phyloP scores from a whole-genome alignment of 169 alveolate genomes.

The Eimeria maxima region DNA sequence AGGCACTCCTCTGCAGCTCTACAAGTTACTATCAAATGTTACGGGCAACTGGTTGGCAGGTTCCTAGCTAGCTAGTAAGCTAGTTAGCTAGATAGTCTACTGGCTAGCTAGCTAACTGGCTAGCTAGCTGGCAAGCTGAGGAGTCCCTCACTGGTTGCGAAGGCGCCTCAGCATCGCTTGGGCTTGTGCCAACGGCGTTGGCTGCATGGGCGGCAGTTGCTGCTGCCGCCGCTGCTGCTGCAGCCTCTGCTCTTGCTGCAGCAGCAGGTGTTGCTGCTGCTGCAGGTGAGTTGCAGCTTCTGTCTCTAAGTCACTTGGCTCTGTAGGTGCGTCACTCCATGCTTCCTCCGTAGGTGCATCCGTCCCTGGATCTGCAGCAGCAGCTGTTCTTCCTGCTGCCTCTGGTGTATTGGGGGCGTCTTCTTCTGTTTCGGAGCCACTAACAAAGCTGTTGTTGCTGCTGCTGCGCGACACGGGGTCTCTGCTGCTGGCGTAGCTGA shows the following conservation, averaged over 20 bases:
- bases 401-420: slow-evolving; percentile 13
- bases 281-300: slow-evolving; percentile 34
- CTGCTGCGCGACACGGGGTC: slow-evolving; percentile 42
- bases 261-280: slow-evolving; percentile 21
- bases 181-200: slow-evolving; percentile 57
- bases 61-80: slow-evolving; percentile 10
- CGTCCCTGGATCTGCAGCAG: slow-evolving; percentile 19
- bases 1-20: not conserved
- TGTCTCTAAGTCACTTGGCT: slow-evolving; percentile 37
- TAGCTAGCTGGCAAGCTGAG: not conserved
- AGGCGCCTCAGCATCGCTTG: slow-evolving; percentile 32
- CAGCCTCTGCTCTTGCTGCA: slow-evolving; percentile 9
- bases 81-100: not conserved
- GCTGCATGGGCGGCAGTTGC: slow-evolving; percentile 66
- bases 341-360: slow-evolving; percentile 57
- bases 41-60: not conserved
- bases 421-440: slow-evolving; percentile 24
- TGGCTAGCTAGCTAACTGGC: not conserved
- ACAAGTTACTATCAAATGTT: too few species aligned
- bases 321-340: slow-evolving; percentile 70
- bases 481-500: slow-evolving; percentile 32
- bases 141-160: not conserved
- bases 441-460: slow-evolving; percentile 47
- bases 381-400: not conserved
- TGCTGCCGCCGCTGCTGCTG: slow-evolving; percentile 71